These are phyloP conservation scores for Rhypophila decipiens DNA, from an alignment of 495 filamentous ascomycete genomes.

Conservation along the genomic window DNA sequence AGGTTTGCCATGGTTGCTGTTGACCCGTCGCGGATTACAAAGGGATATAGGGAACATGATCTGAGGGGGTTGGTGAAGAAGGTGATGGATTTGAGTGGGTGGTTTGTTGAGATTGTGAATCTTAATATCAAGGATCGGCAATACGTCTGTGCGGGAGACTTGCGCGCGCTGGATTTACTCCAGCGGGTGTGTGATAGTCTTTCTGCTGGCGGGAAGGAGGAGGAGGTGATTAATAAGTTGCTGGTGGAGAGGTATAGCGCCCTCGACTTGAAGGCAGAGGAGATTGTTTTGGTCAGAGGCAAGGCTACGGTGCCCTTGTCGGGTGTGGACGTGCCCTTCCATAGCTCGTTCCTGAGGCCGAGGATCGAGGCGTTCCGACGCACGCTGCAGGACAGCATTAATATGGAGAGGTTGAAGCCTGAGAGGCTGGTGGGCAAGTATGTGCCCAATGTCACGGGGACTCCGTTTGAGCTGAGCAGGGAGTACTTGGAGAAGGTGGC, in stretches of 20 bases:
- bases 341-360: conserved; percentile 83
- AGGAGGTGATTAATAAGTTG: conserved; percentile 92
- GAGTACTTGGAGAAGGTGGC: conserved; percentile 96
- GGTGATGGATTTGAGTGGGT: conserved; percentile 75
- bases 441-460: conserved; percentile 89
- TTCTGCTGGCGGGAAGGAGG: conserved; percentile 50
- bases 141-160: conserved; percentile 79
- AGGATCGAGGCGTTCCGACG: conserved; percentile 91
- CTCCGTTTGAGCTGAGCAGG: conserved; percentile 82
- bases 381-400: conserved; percentile 91
- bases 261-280: conserved; percentile 51
- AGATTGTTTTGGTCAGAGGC: conserved; percentile 62
- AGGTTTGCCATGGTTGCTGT: conserved; percentile 95
- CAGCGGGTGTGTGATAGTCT: background rate
- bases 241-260: conserved; percentile 78
- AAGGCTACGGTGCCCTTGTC: conserved; percentile 89
- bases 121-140: conserved; percentile 93
- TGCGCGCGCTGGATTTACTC: background rate
- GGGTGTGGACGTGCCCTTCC: conserved; percentile 94
- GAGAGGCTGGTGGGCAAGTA: conserved; percentile 91
- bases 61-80: conserved; percentile 68
- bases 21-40: conserved; percentile 76
- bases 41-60: conserved; percentile 66
- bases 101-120: conserved; percentile 94
- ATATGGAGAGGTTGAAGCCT: conserved; percentile 72